phyloP scores from a whole-genome alignment of 805 yeast species.

The Candida parachauliodes region DNA sequence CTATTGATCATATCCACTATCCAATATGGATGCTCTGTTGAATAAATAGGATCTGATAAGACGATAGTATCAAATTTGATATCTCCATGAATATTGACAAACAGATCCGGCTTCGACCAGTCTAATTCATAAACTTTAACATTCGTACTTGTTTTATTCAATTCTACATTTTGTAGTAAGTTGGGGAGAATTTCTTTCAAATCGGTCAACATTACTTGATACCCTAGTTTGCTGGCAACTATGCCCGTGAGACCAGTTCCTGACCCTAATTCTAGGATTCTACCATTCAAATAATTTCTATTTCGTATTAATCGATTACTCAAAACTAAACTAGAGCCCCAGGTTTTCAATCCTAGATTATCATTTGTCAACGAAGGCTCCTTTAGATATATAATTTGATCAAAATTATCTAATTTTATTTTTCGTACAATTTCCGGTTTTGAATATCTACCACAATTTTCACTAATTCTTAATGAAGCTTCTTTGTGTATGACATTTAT shows the following conservation, averaged over 20 bases:
- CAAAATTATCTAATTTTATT: conserved; percentile 39
- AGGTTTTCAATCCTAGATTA: conserved; percentile 85
- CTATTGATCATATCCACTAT: conserved; percentile 55
- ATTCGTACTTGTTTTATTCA: conserved; percentile 39
- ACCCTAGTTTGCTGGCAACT: conserved; percentile 53
- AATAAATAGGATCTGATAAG: conserved; percentile 86
- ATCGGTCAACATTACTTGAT: conserved; percentile 60
- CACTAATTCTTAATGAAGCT: conserved; percentile 68
- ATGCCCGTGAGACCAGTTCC: conserved; percentile 95
- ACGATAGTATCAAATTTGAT: conserved; percentile 56
- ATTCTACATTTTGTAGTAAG: conserved; percentile 50
- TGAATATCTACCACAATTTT: conserved; percentile 81
- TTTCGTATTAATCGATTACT: conserved; percentile 47
- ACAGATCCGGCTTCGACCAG: conserved; percentile 66
- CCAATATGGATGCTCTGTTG: conserved; percentile 74
- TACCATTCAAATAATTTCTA: conserved; percentile 15
- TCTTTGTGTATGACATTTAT: conserved; percentile 44
- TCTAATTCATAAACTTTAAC: conserved; percentile 59
- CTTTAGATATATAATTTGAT: conserved; percentile 35
- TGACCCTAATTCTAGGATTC: conserved; percentile 78
- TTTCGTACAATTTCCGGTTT: conserved; percentile 66
- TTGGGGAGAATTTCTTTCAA: conserved; percentile 74
- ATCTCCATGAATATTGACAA: conserved; percentile 19
- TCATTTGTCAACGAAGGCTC: conserved; percentile 90
- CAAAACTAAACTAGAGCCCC: conserved; percentile 87